A percentile compares a stretch with the other conserved stretches of the same genome.
phyloP scores from a whole-genome alignment of 2,329 filamentous ascomycete genomes.

The Orbilia javanica region DNA sequence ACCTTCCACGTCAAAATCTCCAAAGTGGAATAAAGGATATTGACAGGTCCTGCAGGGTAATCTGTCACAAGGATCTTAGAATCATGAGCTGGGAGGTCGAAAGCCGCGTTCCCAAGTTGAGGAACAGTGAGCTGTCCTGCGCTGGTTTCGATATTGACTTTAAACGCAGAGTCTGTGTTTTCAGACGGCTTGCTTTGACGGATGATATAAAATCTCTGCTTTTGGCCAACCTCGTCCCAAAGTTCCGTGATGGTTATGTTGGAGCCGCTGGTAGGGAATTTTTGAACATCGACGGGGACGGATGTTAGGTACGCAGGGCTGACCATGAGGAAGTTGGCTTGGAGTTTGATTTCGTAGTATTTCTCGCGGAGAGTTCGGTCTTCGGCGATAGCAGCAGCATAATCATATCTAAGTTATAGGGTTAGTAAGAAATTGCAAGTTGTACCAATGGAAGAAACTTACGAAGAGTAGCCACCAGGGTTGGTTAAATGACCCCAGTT shows the following conservation, averaged over 20 bases:
- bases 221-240: slow-evolving; percentile 60
- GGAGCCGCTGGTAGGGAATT: slow-evolving; percentile 37
- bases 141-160: slow-evolving; percentile 61
- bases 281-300: slow-evolving; percentile 64
- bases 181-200: slow-evolving; percentile 54
- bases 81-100: slow-evolving; percentile 65
- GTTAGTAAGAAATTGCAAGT: too few relatives aligned
- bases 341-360: slow-evolving; percentile 81
- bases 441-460: not conserved
- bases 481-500: slow-evolving; percentile 78
- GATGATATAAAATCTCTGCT: slow-evolving; percentile 56
- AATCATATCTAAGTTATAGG: slow-evolving; percentile 70
- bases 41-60: slow-evolving; percentile 73
- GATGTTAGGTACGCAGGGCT: slow-evolving; percentile 78
- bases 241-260: slow-evolving; percentile 56
- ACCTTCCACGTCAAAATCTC: slow-evolving; percentile 79
- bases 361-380: slow-evolving; percentile 80
- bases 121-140: slow-evolving; percentile 64
- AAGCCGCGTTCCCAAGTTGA: slow-evolving; percentile 73
- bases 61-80: slow-evolving; percentile 74
- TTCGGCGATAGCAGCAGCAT: slow-evolving; percentile 76
- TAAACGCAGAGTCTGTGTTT: slow-evolving; percentile 61
- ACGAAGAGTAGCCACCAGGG: slow-evolving; percentile 56
- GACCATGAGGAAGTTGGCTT: slow-evolving; percentile 80
- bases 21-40: slow-evolving; percentile 76